Base-by-base conservation (phyloP, 1,284 basidiomycete species). In the Ganoderma sp. region DNA sequence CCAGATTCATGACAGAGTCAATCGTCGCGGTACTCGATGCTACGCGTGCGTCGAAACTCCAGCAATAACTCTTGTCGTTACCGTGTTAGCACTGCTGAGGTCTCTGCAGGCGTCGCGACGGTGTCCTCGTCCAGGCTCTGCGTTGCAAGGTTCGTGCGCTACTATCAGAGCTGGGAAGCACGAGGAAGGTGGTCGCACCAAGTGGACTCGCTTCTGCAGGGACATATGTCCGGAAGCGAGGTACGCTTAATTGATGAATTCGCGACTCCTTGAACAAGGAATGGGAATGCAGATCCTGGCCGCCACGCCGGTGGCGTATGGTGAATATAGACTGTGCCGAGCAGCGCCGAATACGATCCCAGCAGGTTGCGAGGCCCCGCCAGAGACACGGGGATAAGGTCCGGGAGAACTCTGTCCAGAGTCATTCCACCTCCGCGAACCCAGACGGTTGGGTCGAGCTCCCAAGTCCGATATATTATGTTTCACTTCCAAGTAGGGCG, bases 61-160 rank as follows among this genome's bases (percentile, higher is more conserved):
- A 45, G 19, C 43, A n/a, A 45, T 4, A 32, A 32, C 28, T 4
- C 2, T 32, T 2, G 43, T 19, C 7, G 4, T 45, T 9, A 7
- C 43, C 5, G 43, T 15, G 3, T 2, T n/a, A 8, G 4, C n/a
- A n/a, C 19, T n/a, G 8, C 43, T n/a, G 6, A 45, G 43, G 5
- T 7, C 7, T 45, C 43, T 19, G 43, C 43, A 45, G 43, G 43
- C 19, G 1, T 5, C 42, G 17, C 12, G 19, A 43, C 81, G 17
- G 81, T 81, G 5, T 84, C 83, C 63, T 86, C 83, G 83, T 87
- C 87, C 74, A 74, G 87, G 15, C 71, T 86, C 17, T 77, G 82
- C n/a, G 67, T 68, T 64, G 42, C 81, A 25, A 79, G 82, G 71
- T 70, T 25, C 9, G 82, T 58, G 74, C 76, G 19, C 63, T 84